Conservation (phyloP, 2,329 filamentous ascomycete species). For the Dothistroma pini region DNA sequence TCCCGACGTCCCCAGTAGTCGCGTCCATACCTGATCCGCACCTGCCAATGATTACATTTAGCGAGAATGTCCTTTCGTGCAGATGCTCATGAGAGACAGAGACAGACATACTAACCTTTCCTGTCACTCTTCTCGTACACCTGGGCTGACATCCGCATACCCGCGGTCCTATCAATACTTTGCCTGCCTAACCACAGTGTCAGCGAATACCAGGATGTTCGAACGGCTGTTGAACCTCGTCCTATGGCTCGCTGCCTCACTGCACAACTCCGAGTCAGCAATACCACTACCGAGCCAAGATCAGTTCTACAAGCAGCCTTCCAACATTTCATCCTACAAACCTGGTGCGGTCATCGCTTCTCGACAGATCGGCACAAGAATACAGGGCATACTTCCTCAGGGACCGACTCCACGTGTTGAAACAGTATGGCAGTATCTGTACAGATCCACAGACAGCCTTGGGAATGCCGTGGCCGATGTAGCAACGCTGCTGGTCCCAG, state of each 20-base stretch:
- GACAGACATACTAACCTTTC: too few relatives aligned
- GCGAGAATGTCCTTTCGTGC: too few relatives aligned
- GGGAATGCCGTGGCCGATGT: constrained; percentile 16
- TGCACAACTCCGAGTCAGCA: not conserved
- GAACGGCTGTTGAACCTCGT: not conserved
- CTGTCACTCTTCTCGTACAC: too few relatives aligned
- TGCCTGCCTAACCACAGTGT: not conserved
- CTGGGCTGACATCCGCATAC: too few relatives aligned
- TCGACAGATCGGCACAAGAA: not conserved
- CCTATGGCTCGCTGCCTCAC: not conserved
- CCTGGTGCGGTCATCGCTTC: constrained; percentile 1
- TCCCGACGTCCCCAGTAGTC: too few relatives aligned
- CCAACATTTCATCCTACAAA: not conserved
- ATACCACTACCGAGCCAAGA: constrained; percentile 1
- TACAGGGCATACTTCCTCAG: constrained; percentile 5
- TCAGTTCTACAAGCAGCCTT: constrained; percentile 4
- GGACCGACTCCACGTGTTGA: not conserved
- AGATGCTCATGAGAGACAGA: too few relatives aligned
- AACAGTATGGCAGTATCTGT: constrained; percentile 14
- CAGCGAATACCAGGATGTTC: not conserved
- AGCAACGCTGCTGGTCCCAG: constrained; percentile 17
- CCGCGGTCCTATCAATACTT: not conserved
- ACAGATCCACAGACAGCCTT: constrained; percentile 18
- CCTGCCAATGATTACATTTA: too few relatives aligned
- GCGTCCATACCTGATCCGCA: too few relatives aligned